Base-by-base conservation (phyloP, 345 rosid species). In the Eutrema yunnanense region DNA sequence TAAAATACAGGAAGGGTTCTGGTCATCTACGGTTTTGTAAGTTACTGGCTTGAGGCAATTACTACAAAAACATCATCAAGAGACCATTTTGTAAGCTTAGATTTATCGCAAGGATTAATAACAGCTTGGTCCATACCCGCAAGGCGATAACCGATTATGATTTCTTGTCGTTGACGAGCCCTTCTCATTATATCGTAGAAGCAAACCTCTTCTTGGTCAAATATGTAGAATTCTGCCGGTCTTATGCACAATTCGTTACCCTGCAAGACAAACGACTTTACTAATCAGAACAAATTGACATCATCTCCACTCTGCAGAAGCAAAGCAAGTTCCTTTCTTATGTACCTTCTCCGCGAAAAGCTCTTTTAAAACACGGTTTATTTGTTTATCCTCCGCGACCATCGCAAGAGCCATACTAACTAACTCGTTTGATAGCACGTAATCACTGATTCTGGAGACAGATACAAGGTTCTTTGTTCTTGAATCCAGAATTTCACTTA, bases 321-420 rank as follows among this genome's bases (percentile, higher is more conserved):
- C 52, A 41, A 56, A 56, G 29, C 42, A 47, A 47, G 58, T 46
- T 51, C 38, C 11, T 43, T 64, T 36, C 41, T 29, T 38, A 57
- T 64, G 41, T 89, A 90, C 96, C 88, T 93, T 82, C 78, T 88
- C 96, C 1, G 96, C 90, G 40, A 93, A 93, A 8, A 90, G 87
- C 70, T 88, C 97, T 80, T 93, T 92, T 0, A 90, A 89, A 58
- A 90, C 98, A 43, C 93, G 97, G 79, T 93, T 90, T 59, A 93
- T 93, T 82, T 93, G 97, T 78, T 88, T 88, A 86, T 93, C 96
- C 67, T 90, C 96, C 16, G 97, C 96, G 9, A 93, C 98, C 96
- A 88, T 90, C 7, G 97, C 98, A 16, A 93, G 83, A 52, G 97
- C 98, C 96, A 93, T 93, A 75, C 98, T 90, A 55, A 90, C 97